Percentiles rank a stretch among this genome's conserved stretches.
Conservation (phyloP, 306 rosid species). For the Arachis stenosperma region DNA sequence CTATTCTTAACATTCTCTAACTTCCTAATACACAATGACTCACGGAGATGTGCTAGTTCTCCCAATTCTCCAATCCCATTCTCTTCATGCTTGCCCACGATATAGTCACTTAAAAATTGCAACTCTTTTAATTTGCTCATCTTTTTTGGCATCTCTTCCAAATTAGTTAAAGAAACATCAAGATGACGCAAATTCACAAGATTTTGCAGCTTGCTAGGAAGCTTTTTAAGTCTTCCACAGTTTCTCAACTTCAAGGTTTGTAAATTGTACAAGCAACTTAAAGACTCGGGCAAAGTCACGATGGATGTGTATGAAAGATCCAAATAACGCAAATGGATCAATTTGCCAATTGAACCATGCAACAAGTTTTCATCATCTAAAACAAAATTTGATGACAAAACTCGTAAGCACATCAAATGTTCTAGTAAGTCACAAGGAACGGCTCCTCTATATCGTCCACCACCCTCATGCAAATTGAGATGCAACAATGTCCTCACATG, state of each 20-base stretch:
- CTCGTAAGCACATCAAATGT: background rate
- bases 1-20: background rate
- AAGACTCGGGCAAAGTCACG: background rate
- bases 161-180: background rate
- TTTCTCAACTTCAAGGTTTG: background rate
- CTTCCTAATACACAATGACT: background rate
- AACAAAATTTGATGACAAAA: background rate
- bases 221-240: background rate
- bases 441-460: background rate
- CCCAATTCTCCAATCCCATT: background rate
- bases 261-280: background rate
- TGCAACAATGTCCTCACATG: background rate
- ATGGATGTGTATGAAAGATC: background rate
- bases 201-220: background rate
- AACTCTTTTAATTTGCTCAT: background rate
- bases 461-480: rapidly evolving
- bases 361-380: too few relatives aligned
- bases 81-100: background rate
- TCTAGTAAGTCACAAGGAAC: too few relatives aligned
- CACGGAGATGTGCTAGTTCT: background rate
- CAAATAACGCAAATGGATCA: background rate
- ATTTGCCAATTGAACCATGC: background rate
- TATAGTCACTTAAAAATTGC: background rate
- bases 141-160: background rate
- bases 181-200: background rate